phyloP scores from a whole-genome alignment of 176 grass and related monocot species.

The Oryza officinalis region DNA sequence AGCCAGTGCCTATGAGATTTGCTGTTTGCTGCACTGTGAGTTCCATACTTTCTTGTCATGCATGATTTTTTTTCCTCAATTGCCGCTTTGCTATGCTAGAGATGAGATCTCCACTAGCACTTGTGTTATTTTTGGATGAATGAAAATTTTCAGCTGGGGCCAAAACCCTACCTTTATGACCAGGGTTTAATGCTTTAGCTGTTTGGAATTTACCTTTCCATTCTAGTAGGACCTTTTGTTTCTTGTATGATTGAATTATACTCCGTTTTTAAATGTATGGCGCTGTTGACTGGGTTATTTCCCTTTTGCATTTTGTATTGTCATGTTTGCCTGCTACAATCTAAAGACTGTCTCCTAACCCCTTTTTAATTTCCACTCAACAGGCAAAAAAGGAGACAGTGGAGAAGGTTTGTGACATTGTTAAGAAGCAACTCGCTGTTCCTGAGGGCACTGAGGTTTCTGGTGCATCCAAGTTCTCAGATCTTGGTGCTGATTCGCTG shows the following conservation, averaged over 20 bases:
- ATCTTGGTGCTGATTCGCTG: conserved; percentile 66
- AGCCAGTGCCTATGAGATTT: conserved; percentile 34
- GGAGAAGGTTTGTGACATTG: conserved; percentile 65
- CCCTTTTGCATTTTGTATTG: background rate
- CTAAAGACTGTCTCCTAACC: background rate
- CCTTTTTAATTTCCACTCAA: background rate
- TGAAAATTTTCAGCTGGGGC: background rate
- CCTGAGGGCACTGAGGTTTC: conserved; percentile 36
- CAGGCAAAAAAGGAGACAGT: conserved; percentile 62
- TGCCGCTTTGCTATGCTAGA: background rate
- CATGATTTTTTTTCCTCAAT: background rate
- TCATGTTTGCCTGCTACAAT: background rate
- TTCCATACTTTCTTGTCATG: background rate
- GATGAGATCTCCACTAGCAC: background rate
- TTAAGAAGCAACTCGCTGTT: conserved; percentile 72
- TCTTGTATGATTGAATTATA: background rate
- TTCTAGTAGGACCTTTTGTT: background rate
- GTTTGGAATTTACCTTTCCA: background rate
- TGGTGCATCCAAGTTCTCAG: conserved; percentile 54
- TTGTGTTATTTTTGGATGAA: conserved; percentile 4
- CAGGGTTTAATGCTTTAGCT: background rate
- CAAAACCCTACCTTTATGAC: background rate
- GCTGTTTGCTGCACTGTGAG: conserved; percentile 45
- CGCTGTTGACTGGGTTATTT: background rate
- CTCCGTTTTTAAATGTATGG: background rate